phyloP scores from a whole-genome alignment of 2,329 filamentous ascomycete species.

The Clonostachys solani region DNA sequence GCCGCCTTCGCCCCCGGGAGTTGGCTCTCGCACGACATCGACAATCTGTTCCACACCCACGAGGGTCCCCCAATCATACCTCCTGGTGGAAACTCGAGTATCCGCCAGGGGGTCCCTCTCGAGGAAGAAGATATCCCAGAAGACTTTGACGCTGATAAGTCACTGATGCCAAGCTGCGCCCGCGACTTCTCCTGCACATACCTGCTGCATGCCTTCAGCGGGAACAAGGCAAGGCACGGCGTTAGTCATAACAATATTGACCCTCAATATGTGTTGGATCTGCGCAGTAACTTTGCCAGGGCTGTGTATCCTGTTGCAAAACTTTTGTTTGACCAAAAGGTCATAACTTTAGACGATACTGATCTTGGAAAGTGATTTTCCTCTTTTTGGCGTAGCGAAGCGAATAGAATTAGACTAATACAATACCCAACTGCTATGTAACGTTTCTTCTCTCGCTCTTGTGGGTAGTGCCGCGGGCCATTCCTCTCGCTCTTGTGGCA shows the following conservation, averaged over 20 bases:
- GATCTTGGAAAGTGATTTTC: background rate
- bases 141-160: conserved; percentile 2
- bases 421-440: no score
- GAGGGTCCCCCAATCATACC: conserved; percentile 1
- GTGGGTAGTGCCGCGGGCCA: no score
- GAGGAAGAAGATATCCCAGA: conserved; percentile 1
- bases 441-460: no score
- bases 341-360: conserved; percentile 2
- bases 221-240: conserved; percentile 1
- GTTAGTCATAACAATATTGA: conserved; percentile 6
- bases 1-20: conserved; percentile 14
- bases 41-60: conserved; percentile 9
- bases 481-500: no score
- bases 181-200: conserved; percentile 11
- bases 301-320: conserved; percentile 12
- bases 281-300: conserved; percentile 14
- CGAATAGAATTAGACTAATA: no score
- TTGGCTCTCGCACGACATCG: conserved; percentile 7
- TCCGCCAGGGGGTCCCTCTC: background rate
- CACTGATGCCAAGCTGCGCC: conserved; percentile 5
- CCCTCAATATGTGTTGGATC: conserved; percentile 11
- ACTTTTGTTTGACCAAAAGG: conserved; percentile 7
- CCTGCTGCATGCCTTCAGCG: conserved; percentile 13
- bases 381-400: no score
- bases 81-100: background rate